Base-by-base conservation (phyloP, 1,284 basidiomycete genomes). In the Rhodotorula sp. region DNA sequence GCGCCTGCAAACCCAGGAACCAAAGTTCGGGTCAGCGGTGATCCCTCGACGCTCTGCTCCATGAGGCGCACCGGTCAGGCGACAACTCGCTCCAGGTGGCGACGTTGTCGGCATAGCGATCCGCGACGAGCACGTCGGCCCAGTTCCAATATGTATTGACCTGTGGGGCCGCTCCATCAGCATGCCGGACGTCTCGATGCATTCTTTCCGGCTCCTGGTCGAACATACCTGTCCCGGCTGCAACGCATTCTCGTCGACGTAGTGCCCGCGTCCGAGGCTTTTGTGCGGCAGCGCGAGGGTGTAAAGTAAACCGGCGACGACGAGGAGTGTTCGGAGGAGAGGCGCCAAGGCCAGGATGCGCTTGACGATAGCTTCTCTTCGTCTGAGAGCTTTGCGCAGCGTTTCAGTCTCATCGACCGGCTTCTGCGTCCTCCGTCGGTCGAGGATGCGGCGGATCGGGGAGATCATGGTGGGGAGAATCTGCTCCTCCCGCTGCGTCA, bases 221-320 rank as follows among this genome's bases (percentile, higher is more conserved):
- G 20, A 39, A 77, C 83, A 67, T 76, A 93, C 93, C 84, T 94
- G 91, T 5, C 87, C 89, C 7, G 95, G 93, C 79, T 93, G 91
- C 39, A 97, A 83, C 0, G 95, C 94, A 81, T 97, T 95, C 83
- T 97, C 94, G 80, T 95, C 92, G 60, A 94, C 90, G 80, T 92
- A 95, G 23, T 88, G 90, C 7, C 82, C 80, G 77, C 88, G 85
- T 23, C 89, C 89, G 5, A 95, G 84, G 3, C 83, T 58, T 15
- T 60, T 48, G n/a, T 65, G 56, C 0, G 78, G 78, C 8, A 78
- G 51, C 0, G 72, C 72, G 49, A 76, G 52, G 57, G 74, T 72
- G 57, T 77, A 78, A 5, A 74, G 31, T 12, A 74, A 34, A 2
- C 78, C 78, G 16, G 69, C 73, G 39, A 77, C 15, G 65, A 78